Evolutionary conservation across 169 alveolate species (phyloP), one percentile per base, ranked within the genome.

Genomic region (Cryptosporidium felis): DNA sequence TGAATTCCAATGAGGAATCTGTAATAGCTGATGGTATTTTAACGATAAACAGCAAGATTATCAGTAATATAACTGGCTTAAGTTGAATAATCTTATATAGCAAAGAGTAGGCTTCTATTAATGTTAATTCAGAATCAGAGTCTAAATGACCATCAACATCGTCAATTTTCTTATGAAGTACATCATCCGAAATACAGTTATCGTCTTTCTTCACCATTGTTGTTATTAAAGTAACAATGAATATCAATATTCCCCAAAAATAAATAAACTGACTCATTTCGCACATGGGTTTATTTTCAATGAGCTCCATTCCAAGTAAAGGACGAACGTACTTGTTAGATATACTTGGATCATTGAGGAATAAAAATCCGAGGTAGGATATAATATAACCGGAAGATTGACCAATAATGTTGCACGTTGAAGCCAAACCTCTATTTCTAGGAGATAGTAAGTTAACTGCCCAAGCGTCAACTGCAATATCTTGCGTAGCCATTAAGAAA

Each of bases 391-490:
- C 96, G 12, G 92, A 74, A 41, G 93, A 82, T 67, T 93, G 96
- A 6, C 96, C 96, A 38, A 91, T 91, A 23, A 93, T 80, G 81
- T 93, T 93, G 80, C 96, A 92, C 34, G 95, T 89, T 21, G 96
- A 92, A n/a, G 95, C 94, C 30, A 89, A 93, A 51, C 94, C 88
- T 18, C 60, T 81, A 81, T 94, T 92, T 51, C 91, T 91, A 40
- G 82, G 91, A 12, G 95, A 63, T 8, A 96, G 93, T 85, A 96
- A 91, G 18, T 95, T 94, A 40, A 96, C 67, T 12, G 98, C 98
- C 99, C 99, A 96, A 14, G 98, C 98, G 63, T 96, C 99, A 30
- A 96, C 98, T 9, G 98, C 98, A 59, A 96, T 95, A 82, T 96
- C 99, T 89, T 96, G 97, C 10, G 97, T 94, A 18, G 97, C 97